A percentile compares a stretch with the other conserved stretches of the same genome.
Evolutionary conservation across 2,329 filamentous ascomycete species (phyloP).

Genomic region (Pseudogymnoascus sp.): DNA sequence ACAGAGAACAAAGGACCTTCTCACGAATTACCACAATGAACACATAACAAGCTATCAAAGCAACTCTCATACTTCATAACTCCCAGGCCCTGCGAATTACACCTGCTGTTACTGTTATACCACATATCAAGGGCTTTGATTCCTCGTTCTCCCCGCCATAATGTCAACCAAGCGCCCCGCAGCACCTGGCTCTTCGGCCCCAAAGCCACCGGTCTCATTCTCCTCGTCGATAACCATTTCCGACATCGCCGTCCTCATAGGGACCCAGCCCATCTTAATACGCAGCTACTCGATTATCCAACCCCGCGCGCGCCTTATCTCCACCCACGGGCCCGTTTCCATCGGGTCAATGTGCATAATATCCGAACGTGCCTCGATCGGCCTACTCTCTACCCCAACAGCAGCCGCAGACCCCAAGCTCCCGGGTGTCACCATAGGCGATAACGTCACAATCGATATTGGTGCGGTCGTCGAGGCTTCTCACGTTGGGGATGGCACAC

Average conservation of each 20-base stretch:
- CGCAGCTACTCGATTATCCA: conserved; percentile 75
- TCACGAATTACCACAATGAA: neutral
- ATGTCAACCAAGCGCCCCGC: conserved; percentile 36
- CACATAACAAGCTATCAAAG: neutral
- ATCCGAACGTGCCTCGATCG: conserved; percentile 57
- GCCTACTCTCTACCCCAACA: conserved; percentile 31
- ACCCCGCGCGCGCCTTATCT: conserved; percentile 71
- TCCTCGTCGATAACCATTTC: conserved; percentile 52
- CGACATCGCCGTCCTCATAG: conserved; percentile 54
- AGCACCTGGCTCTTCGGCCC: conserved; percentile 41
- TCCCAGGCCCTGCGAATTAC: neutral
- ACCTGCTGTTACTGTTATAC: neutral
- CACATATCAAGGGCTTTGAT: neutral
- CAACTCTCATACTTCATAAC: neutral
- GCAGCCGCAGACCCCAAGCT: conserved; percentile 17
- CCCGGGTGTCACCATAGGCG: conserved; percentile 41
- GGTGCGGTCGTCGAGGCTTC: conserved; percentile 49
- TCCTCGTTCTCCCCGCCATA: conserved; percentile 3
- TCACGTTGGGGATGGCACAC: conserved; percentile 42
- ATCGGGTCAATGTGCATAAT: conserved; percentile 77
- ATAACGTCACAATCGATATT: conserved; percentile 54
- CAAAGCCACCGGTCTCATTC: conserved; percentile 52
- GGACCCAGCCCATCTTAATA: conserved; percentile 70
- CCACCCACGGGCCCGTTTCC: conserved; percentile 67
- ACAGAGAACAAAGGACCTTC: neutral